Evolutionary conservation across 2,329 filamentous ascomycete species (phyloP), one percentile per base, ranked within the genome.

Genomic region (Colletotrichum sp.): DNA sequence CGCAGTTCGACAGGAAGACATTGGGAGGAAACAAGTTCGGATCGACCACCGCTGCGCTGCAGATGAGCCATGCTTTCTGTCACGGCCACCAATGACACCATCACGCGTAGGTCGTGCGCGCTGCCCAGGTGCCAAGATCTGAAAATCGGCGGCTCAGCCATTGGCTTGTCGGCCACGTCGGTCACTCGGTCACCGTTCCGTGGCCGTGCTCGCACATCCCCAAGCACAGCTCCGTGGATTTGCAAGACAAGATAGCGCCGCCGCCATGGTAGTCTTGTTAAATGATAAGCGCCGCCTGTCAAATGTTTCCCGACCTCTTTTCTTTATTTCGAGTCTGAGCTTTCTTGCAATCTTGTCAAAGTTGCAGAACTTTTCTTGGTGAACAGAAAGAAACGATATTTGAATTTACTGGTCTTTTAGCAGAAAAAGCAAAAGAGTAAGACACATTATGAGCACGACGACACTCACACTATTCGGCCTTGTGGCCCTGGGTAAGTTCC

Each of bases 181-280:
- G 74, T 62, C 70, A 69, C 28, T 76, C 73, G 70, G 73, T 69
- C 65, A 30, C 49, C 44, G 70, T 44, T 28, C 70, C 57, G 39
- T 74, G 73, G 39, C 64, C 73, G 64, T 76, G 74, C 65, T 63
- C 74, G 74, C 74, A 76, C 70, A 76, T 76, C 74, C 74, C 74
- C 74, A 76, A 76, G 74, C 70, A 59, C 28, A 69, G 68, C 74
- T 76, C 74, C 74, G 74, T 69, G 21, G 73, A 49, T 39, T 57
- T 26, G 62, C 36, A 26, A 44, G 44, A 59, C n/a, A 68, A 44
- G 52, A 39, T 52, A 44, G 55, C 18, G 28, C 28, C 59, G 67
- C 32, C 64, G 64, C 39, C 74, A 65, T 69, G 59, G 57, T 64
- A 60, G 57, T 73, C 44, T 69, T 65, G 52, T 76, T 62, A 55